A percentile compares a stretch with the other conserved stretches of the same genome.
Conservation (phyloP, 192 early-diverging fungal species). For the Gonapodya sp. region DNA sequence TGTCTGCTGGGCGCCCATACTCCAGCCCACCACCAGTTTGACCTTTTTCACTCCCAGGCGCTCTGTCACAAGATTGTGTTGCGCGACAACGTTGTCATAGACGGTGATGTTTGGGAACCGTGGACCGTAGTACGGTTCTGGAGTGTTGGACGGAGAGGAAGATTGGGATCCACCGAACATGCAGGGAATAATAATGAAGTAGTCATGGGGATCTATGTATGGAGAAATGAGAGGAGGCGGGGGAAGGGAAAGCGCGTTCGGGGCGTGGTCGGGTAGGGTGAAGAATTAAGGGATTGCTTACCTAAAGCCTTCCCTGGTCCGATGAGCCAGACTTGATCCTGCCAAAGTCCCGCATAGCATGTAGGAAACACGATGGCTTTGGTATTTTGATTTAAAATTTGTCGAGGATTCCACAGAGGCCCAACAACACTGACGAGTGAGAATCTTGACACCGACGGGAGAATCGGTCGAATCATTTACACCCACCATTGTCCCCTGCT, state of each 20-base stretch:
- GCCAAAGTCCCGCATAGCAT: constrained; percentile 2
- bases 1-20: constrained; percentile 19
- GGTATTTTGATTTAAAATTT: background rate
- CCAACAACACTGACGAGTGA: background rate
- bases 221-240: background rate
- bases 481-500: background rate
- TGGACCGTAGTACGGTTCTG: constrained; percentile 21
- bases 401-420: background rate
- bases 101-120: constrained; percentile 20
- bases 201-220: background rate
- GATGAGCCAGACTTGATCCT: constrained; percentile 1
- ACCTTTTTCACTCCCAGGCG: constrained; percentile 20
- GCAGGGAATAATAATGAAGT: constrained; percentile 19
- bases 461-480: background rate
- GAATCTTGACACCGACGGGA: background rate
- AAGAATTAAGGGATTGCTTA: too few species aligned
- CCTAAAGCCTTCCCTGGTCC: background rate
- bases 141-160: constrained; percentile 20
- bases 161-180: constrained; percentile 22
- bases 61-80: constrained; percentile 19
- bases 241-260: background rate
- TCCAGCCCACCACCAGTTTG: constrained; percentile 18
- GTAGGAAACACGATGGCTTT: background rate
- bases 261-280: too few species aligned
- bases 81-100: constrained; percentile 19